These are phyloP conservation scores for Kingdonia uniflora DNA, from an alignment of 164 flowering plant species.

Conservation along the genomic window DNA sequence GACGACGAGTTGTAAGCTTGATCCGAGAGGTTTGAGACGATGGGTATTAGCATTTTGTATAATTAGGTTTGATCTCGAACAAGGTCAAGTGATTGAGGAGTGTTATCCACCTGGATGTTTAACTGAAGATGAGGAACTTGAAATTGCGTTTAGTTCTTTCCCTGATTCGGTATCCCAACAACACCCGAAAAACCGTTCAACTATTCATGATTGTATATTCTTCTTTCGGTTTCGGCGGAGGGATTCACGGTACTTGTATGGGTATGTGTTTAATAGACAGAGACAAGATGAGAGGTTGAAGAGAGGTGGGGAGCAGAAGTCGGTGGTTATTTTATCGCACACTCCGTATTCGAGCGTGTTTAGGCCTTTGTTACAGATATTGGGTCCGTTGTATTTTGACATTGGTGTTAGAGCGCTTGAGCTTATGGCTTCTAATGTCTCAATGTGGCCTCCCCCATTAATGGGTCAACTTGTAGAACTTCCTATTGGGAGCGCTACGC, in stretches of 20 bases:
- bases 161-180: conserved; percentile 95
- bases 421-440: conserved; percentile 71
- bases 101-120: conserved; percentile 75
- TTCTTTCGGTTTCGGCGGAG: conserved; percentile 58
- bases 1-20: conserved; percentile 34
- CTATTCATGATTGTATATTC: conserved; percentile 95
- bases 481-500: conserved; percentile 81
- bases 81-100: conserved; percentile 95
- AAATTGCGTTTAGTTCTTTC: conserved; percentile 80
- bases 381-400: conserved; percentile 95
- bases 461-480: conserved; percentile 85
- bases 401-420: conserved; percentile 84
- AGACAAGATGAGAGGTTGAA: conserved; percentile 95
- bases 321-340: conserved; percentile 82
- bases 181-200: conserved; percentile 54
- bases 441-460: conserved; percentile 74
- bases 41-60: conserved; percentile 90
- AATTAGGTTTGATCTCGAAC: conserved; percentile 94
- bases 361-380: conserved; percentile 85
- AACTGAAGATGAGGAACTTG: conserved; percentile 75
- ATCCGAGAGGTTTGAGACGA: conserved; percentile 42
- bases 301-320: conserved; percentile 97
- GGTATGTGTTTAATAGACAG: conserved; percentile 95
- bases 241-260: conserved; percentile 45
- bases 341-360: conserved; percentile 76